Evolutionary conservation across 768 basidiomycete species (phyloP).

Genomic region (Leccinellum luteum): DNA sequence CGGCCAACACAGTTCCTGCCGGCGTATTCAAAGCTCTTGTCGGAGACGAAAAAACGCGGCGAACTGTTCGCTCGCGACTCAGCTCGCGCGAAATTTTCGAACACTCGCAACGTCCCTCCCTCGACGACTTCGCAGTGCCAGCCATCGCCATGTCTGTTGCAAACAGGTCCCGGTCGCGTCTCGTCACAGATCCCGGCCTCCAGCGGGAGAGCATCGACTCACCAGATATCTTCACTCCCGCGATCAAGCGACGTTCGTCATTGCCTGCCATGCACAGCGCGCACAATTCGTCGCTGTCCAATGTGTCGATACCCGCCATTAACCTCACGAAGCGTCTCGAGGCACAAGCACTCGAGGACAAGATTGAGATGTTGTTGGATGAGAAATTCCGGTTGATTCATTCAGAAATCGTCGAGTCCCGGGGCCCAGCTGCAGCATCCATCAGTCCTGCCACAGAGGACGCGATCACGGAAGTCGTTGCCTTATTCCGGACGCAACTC

Average conservation of each 20-base stretch:
- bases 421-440: constrained; percentile 24
- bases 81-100: constrained; percentile 74
- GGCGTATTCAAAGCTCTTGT: constrained; percentile 82
- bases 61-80: constrained; percentile 72
- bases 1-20: constrained; percentile 77
- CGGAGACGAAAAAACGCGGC: constrained; percentile 64
- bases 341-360: constrained; percentile 57
- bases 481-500: constrained; percentile 65
- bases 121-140: constrained; percentile 73
- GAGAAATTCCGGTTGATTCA: constrained; percentile 60
- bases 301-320: constrained; percentile 42
- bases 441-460: constrained; percentile 52
- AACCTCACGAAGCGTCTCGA: constrained; percentile 58
- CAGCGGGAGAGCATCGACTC: constrained; percentile 28
- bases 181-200: constrained; percentile 58
- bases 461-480: constrained; percentile 63
- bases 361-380: constrained; percentile 63
- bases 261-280: constrained; percentile 52
- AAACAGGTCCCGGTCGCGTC: constrained; percentile 48
- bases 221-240: constrained; percentile 44
- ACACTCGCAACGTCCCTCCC: constrained; percentile 62
- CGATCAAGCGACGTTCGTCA: constrained; percentile 52
- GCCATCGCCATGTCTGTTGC: constrained; percentile 59
- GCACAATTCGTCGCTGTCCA: constrained; percentile 43
- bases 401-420: constrained; percentile 35